phyloP scores from a whole-genome alignment of 371 early-diverging fungal species.

The Cladochytrium tenue region DNA sequence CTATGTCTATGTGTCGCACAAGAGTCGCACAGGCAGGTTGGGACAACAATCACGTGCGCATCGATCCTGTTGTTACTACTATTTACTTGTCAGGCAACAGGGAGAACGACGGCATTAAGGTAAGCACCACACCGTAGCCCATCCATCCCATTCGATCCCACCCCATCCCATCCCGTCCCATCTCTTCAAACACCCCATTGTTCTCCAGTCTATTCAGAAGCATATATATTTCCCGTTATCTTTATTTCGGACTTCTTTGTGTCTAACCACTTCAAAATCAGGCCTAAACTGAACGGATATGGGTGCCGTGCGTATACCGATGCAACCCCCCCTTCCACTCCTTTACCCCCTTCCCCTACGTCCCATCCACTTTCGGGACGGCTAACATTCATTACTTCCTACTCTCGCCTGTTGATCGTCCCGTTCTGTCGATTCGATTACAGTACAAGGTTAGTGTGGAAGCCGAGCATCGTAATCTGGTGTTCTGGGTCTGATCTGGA shows the following conservation, averaged over 20 bases:
- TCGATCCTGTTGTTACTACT: too few species aligned
- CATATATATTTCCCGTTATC: not conserved
- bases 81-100: too few species aligned
- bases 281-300: not conserved
- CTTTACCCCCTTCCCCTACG: not conserved
- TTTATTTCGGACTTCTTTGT: not conserved
- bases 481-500: not conserved
- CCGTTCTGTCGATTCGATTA: not conserved
- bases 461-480: too few species aligned
- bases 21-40: too few species aligned
- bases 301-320: not conserved
- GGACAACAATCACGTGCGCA: too few species aligned
- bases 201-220: not conserved
- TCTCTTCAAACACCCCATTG: not conserved
- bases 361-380: not conserved
- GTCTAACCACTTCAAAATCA: not conserved
- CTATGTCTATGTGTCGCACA: too few species aligned
- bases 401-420: too few species aligned
- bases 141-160: too few species aligned
- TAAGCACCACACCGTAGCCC: too few species aligned
- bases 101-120: too few species aligned
- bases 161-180: slow-evolving; percentile 9
- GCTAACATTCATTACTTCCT: too few species aligned
- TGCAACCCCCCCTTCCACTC: not conserved
- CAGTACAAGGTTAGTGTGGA: slow-evolving; percentile 4